These are phyloP conservation scores for Tulasnella sp. DNA, from an alignment of 768 basidiomycete genomes.

Conservation along the genomic window DNA sequence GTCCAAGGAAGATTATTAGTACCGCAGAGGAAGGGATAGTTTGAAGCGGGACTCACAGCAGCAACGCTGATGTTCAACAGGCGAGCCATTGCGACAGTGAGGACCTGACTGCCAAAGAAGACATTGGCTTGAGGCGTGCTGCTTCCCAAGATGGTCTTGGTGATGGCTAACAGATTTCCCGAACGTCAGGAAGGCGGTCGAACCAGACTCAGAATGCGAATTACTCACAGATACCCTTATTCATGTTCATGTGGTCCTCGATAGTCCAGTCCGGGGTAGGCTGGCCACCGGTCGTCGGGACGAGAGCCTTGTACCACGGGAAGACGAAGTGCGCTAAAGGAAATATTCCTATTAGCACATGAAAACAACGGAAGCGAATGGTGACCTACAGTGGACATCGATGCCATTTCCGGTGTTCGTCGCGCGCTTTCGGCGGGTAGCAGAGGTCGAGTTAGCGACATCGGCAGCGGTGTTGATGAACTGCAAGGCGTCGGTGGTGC, in stretches of 20 bases:
- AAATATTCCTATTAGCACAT: neutral
- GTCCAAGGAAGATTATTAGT: neutral
- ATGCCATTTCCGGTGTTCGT: constrained; percentile 7
- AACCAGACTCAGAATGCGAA: too few relatives aligned
- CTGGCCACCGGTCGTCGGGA: constrained; percentile 22
- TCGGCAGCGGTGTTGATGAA: constrained; percentile 18
- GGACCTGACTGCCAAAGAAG: constrained; percentile 8
- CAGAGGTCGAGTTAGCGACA: neutral
- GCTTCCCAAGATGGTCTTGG: constrained; percentile 23
- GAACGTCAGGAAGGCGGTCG: neutral
- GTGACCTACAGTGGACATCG: constrained; percentile 31
- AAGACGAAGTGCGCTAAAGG: constrained; percentile 28
- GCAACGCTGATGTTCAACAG: constrained; percentile 16
- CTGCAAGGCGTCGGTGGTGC: constrained; percentile 10
- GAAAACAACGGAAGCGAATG: neutral
- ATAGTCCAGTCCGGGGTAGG: constrained; percentile 22
- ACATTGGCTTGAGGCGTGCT: constrained; percentile 28
- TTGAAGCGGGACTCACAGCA: neutral
- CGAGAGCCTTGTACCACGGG: constrained; percentile 26
- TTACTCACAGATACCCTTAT: neutral
- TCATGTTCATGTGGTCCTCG: constrained; percentile 19
- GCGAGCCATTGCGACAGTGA: constrained; percentile 17
- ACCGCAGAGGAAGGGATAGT: neutral
- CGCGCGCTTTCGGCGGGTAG: neutral
- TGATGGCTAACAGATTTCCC: constrained; percentile 1